Conservation (phyloP, 2,329 filamentous ascomycete species). For the Talaromyces sp. region DNA sequence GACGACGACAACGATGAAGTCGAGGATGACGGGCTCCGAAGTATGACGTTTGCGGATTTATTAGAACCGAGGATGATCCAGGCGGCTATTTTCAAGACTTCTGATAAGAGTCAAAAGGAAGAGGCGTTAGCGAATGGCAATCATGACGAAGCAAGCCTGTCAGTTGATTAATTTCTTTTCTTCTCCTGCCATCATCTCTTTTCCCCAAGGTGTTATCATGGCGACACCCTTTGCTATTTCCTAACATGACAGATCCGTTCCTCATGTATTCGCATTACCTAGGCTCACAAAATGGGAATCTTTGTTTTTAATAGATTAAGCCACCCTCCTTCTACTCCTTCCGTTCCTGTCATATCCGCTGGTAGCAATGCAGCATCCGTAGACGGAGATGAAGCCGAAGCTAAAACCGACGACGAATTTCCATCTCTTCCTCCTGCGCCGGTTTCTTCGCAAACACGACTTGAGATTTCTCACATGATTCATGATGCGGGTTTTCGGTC, state of each 20-base stretch:
- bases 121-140: conserved; percentile 23
- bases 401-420: not conserved
- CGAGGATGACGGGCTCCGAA: conserved; percentile 57
- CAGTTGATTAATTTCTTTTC: conserved; percentile 32
- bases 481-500: conserved; percentile 47
- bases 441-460: conserved; percentile 33
- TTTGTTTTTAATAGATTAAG: conserved; percentile 8
- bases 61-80: conserved; percentile 63
- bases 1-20: conserved; percentile 45
- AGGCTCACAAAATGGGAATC: conserved; percentile 18
- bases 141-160: conserved; percentile 33
- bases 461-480: conserved; percentile 44
- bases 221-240: conserved; percentile 15
- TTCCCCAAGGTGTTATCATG: not conserved
- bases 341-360: not conserved
- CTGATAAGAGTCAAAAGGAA: conserved; percentile 4
- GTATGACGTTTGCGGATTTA: conserved; percentile 57
- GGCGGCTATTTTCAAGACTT: conserved; percentile 22
- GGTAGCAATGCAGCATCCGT: conserved; percentile 10
- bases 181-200: conserved; percentile 12
- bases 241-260: conserved; percentile 24
- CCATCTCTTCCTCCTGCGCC: not conserved
- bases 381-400: not conserved
- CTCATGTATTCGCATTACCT: not conserved
- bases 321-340: not conserved